phyloP scores from a whole-genome alignment of 2,329 filamentous ascomycete species.

The Hymenoscyphus fructigenus region DNA sequence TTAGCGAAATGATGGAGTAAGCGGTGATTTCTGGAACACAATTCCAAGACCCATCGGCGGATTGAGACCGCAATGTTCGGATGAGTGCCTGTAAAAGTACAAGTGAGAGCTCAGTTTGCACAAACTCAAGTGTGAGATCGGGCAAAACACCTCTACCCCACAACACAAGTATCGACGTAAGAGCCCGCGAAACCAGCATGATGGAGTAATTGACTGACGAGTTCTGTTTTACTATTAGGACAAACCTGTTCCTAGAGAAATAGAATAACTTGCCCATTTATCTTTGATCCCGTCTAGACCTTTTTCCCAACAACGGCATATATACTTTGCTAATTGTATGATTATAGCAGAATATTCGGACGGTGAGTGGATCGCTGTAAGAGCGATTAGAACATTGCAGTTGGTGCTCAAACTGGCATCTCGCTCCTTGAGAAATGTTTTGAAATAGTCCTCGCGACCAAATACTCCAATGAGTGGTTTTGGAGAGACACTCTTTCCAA shows the following conservation, averaged over 20 bases:
- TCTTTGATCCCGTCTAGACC: conserved; percentile 2
- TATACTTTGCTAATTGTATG: not conserved
- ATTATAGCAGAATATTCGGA: not conserved
- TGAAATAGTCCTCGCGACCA: not conserved
- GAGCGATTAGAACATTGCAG: conserved; percentile 1
- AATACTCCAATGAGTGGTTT: not conserved
- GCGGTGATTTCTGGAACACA: no score
- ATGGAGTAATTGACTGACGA: not conserved
- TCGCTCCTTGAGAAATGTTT: not conserved
- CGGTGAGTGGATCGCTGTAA: not conserved
- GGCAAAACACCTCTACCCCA: not conserved
- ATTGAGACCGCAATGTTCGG: not conserved
- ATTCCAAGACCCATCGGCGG: conserved; percentile 3
- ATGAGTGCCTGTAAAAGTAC: not conserved
- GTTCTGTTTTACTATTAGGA: not conserved
- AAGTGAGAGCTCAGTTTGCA: not conserved
- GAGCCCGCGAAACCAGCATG: conserved; percentile 8
- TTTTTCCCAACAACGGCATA: not conserved
- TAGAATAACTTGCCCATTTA: conserved; percentile 6
- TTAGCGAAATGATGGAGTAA: no score
- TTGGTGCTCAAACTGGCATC: not conserved
- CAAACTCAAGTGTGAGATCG: not conserved
- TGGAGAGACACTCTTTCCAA: not conserved
- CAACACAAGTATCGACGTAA: not conserved
- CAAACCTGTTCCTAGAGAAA: no score